Evolutionary conservation across 164 flowering plant genomes (phyloP), one percentile per base, ranked within the genome.

Genomic region (Stephania yunnanensis): DNA sequence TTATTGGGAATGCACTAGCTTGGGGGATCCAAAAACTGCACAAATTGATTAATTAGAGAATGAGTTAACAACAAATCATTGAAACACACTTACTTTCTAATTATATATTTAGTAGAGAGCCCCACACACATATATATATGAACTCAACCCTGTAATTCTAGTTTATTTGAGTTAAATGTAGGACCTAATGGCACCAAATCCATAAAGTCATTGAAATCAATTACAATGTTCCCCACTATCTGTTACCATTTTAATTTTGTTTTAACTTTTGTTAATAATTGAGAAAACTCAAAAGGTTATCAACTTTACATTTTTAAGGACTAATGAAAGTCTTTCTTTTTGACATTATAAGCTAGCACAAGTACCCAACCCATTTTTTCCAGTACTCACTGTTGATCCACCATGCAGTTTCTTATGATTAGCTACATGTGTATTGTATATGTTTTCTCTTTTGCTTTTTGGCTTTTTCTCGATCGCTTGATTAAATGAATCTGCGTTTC

Each of bases 181-280:
- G 64, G 64, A 58, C 64, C 64, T 58, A 58, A 15, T 58, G 64
- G 64, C 64, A 58, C 64, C 64, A 58, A 55, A 58, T 58, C 64
- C 64, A 58, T 58, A 58, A 58, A 58, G 64, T 58, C 64, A 58
- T 58, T 19, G 64, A 58, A 10, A 58, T 58, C 64, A 58, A 58
- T 58, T 58, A 58, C 64, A 19, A 58, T 58, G 64, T 58, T 58
- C 19, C 64, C 64, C 64, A 58, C 64, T 58, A 58, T 7, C 64
- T 15, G 1, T 10, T 58, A 58, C 64, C 64, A 58, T 15, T 10
- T 55, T 55, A 12, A 12, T 55, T 1, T 55, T 55, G 25, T 55
- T 55, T 55, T 55, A 12, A 58, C 64, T 58, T 58, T 58, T 58
- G 64, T 58, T 58, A 58, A 58, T 58, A 58, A 58, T 58, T 58